phyloP scores from a whole-genome alignment of 306 rosid species.

The Malus fusca region DNA sequence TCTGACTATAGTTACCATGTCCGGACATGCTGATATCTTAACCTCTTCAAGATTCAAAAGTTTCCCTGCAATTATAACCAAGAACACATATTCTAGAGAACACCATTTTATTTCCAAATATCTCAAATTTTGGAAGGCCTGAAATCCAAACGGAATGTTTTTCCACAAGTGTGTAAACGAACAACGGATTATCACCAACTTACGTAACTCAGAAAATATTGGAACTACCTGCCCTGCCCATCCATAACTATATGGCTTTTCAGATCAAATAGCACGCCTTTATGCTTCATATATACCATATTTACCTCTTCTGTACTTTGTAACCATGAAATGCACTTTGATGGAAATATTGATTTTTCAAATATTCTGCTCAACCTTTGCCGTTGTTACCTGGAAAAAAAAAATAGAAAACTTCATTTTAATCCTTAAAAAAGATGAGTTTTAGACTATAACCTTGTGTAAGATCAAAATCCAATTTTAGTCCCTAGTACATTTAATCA shows the following conservation, averaged over 20 bases:
- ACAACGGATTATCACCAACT: rapidly evolving
- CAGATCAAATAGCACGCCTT: not conserved
- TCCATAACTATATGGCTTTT: not conserved
- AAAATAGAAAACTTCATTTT: too few relatives aligned
- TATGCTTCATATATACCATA: not conserved
- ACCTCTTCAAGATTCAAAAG: not conserved
- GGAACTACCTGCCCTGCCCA: not conserved
- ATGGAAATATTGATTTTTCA: too few relatives aligned
- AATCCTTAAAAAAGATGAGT: too few relatives aligned
- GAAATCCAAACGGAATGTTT: not conserved
- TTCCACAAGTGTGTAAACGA: not conserved
- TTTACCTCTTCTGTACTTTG: not conserved
- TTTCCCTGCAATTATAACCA: not conserved
- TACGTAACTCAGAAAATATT: not conserved
- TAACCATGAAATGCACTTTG: not conserved
- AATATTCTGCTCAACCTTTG: too few relatives aligned
- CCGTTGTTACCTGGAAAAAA: too few relatives aligned
- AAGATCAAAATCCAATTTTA: too few relatives aligned
- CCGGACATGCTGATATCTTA: rapidly evolving
- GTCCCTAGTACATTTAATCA: too few relatives aligned
- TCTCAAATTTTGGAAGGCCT: not conserved
- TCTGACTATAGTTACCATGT: not conserved
- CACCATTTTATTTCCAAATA: rapidly evolving
- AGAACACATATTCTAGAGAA: not conserved
- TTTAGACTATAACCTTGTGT: too few relatives aligned